Conservation (phyloP, 345 rosid species). For the Syzygium aromaticum region DNA sequence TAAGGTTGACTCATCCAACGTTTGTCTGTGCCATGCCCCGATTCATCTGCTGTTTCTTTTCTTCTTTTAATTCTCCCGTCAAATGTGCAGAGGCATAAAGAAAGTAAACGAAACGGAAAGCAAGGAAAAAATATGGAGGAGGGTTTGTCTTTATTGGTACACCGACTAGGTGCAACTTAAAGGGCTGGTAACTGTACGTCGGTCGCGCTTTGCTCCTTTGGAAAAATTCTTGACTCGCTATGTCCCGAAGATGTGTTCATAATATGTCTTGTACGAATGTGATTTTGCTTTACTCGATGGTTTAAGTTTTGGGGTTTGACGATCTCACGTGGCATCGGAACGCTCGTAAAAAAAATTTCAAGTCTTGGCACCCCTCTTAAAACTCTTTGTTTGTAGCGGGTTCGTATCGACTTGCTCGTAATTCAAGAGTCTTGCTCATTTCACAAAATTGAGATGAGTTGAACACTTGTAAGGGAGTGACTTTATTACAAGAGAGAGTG, state of each 20-base stretch:
- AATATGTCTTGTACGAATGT: neutral
- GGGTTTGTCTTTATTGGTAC: neutral
- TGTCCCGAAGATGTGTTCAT: neutral
- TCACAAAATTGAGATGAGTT: no score
- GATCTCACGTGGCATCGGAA: neutral
- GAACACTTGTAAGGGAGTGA: neutral
- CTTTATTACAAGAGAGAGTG: neutral
- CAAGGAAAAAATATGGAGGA: neutral
- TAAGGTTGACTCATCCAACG: neutral
- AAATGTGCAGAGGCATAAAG: neutral
- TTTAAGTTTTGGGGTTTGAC: neutral
- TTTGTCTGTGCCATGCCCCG: neutral
- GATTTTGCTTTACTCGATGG: neutral
- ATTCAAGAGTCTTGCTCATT: rapidly evolving
- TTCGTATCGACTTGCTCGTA: neutral
- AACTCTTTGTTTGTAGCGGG: neutral
- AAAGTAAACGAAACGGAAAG: no score
- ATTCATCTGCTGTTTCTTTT: neutral
- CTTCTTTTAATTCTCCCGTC: no score
- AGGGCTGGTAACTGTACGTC: neutral
- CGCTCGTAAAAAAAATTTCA: rapidly evolving
- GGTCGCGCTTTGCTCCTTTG: neutral
- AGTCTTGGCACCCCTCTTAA: neutral
- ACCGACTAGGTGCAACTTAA: neutral
- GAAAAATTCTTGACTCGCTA: neutral